Percentiles rank a stretch among this genome's conserved stretches.
Evolutionary conservation across 78 protist species (phyloP).

Genomic region (Dictyostelium discoideum): DNA sequence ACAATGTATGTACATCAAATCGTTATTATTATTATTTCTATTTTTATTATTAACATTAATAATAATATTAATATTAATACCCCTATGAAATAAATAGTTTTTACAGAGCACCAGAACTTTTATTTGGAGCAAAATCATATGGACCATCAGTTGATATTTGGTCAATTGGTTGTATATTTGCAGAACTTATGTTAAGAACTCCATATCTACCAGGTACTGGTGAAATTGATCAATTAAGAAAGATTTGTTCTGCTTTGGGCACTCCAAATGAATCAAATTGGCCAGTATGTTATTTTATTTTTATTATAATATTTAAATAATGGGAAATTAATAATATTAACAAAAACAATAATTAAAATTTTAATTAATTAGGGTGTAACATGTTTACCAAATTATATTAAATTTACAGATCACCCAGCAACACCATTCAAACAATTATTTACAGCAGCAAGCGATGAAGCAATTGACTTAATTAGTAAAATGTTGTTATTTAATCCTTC

Average conservation of each 20-base stretch:
- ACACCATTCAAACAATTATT: slow-evolving; percentile 75
- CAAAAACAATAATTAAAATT: neutral
- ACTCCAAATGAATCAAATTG: slow-evolving; percentile 79
- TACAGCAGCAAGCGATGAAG: slow-evolving; percentile 73
- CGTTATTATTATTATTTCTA: neutral
- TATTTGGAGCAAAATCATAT: slow-evolving; percentile 89
- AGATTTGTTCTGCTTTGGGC: slow-evolving; percentile 78
- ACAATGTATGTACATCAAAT: slow-evolving; percentile 35
- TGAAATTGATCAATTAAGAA: slow-evolving; percentile 82
- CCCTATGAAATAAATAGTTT: slow-evolving; percentile 21
- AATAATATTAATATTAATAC: no score
- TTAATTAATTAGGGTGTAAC: slow-evolving; percentile 36
- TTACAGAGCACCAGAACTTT: slow-evolving; percentile 93
- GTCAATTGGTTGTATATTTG: slow-evolving; percentile 90
- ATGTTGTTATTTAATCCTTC: slow-evolving; percentile 79
- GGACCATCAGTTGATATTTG: slow-evolving; percentile 90
- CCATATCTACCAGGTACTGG: slow-evolving; percentile 84
- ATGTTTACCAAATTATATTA: slow-evolving; percentile 67
- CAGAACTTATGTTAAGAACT: slow-evolving; percentile 87
- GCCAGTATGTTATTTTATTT: slow-evolving; percentile 67
- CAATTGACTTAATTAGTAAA: slow-evolving; percentile 59
- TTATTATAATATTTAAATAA: neutral
- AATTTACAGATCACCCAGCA: slow-evolving; percentile 68
- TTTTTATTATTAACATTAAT: no score
- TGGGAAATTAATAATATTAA: neutral